Evolutionary conservation across 2,329 filamentous ascomycete species (phyloP).

Genomic region (Clonostachys rosea): DNA sequence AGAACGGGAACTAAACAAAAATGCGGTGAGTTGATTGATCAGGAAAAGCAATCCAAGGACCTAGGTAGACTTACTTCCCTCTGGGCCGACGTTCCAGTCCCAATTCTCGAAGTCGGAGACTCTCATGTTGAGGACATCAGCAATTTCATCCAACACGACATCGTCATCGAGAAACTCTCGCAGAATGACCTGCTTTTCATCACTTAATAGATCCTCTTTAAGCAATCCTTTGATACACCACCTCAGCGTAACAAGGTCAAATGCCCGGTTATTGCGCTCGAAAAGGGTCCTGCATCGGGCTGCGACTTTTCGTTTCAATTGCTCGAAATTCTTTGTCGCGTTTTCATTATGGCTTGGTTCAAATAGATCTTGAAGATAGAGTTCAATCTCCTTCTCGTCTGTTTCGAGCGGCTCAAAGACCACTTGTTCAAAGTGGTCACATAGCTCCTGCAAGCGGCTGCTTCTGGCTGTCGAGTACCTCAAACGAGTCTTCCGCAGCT

Average conservation of each 20-base stretch:
- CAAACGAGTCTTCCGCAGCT: neutral
- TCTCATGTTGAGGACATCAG: neutral
- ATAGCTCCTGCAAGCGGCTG: neutral
- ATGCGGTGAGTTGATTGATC: too few species aligned
- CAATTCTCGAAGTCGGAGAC: constrained; percentile 24
- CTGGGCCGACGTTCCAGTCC: constrained; percentile 15
- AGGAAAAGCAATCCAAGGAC: too few species aligned
- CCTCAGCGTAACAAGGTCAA: neutral
- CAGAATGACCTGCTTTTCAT: neutral
- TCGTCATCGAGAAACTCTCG: neutral
- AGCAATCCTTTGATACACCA: neutral
- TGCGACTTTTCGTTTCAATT: neutral
- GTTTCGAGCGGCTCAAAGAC: neutral
- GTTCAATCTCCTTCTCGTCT: neutral
- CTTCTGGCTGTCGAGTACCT: neutral
- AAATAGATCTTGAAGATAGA: neutral
- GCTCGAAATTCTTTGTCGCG: neutral
- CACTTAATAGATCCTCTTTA: neutral
- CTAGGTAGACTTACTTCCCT: neutral
- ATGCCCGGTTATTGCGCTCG: neutral
- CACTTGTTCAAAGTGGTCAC: neutral
- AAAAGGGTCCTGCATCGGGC: neutral
- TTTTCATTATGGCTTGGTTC: neutral
- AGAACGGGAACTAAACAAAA: constrained; percentile 24
- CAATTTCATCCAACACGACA: neutral